Evolutionary conservation across 108 stramenopile species (phyloP).

Genomic region (Aureococcus anophagefferens): DNA sequence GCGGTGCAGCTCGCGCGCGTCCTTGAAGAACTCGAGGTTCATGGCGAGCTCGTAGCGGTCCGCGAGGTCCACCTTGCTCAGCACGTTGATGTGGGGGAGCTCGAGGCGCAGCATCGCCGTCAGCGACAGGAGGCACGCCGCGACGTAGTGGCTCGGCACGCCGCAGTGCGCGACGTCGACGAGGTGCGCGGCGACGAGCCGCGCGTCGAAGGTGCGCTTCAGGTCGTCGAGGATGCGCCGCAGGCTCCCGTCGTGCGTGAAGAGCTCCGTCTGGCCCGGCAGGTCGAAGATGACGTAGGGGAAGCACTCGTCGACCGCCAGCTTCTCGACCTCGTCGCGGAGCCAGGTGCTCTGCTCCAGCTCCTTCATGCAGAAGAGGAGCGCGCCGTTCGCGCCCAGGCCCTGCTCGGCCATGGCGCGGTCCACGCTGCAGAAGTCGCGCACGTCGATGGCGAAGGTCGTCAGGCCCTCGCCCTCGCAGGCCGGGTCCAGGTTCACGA

Average conservation of each 20-base stretch:
- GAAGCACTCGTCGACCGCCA: conserved; percentile 4
- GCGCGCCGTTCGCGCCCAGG: conserved; percentile 92
- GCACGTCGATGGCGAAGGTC: conserved; percentile 64
- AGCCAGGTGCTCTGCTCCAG: conserved; percentile 57
- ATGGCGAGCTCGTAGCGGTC: conserved; percentile 14
- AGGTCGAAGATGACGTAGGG: conserved; percentile 83
- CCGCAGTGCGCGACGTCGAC: conserved; percentile 88
- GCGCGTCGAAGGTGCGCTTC: conserved; percentile 59
- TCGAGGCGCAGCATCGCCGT: conserved; percentile 86
- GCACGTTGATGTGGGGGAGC: conserved; percentile 88
- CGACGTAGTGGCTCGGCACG: conserved; percentile 78
- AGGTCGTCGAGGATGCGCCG: conserved; percentile 56
- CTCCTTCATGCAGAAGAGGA: conserved; percentile 91
- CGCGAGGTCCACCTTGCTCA: conserved; percentile 84
- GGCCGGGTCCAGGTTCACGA: conserved; percentile 95
- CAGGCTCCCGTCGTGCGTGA: conserved; percentile 70
- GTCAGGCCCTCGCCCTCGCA: conserved; percentile 52
- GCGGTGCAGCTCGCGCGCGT: conserved; percentile 18
- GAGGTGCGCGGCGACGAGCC: conserved; percentile 82
- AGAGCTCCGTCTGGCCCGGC: conserved; percentile 95
- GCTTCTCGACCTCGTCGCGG: conserved; percentile 19
- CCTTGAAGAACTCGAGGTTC: conserved; percentile 33
- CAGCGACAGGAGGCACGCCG: conserved; percentile 76
- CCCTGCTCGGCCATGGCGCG: conserved; percentile 77
- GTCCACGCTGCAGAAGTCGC: conserved; percentile 61